Conservation (phyloP, 2,329 filamentous ascomycete species). For the Fusarium sp. region DNA sequence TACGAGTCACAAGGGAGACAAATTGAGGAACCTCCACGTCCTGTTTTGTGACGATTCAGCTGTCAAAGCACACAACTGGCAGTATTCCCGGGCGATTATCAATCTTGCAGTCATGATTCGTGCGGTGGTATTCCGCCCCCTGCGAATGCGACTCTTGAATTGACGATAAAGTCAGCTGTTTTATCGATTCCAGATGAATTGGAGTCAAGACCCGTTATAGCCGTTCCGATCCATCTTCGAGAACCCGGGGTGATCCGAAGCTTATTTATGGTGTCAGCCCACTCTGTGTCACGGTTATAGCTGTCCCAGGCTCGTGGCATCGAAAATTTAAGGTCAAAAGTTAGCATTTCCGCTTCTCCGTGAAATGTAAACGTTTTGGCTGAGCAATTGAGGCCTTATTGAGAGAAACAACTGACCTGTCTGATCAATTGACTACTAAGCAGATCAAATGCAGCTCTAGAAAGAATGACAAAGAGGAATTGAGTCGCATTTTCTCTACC, state of each 20-base stretch:
- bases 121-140: not conserved
- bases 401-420: not conserved
- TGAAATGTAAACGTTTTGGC: conserved; percentile 1
- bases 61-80: conserved; percentile 9
- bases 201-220: conserved; percentile 21
- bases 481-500: not conserved
- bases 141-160: not conserved
- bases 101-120: conserved; percentile 40
- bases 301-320: conserved; percentile 29
- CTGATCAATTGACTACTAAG: conserved; percentile 1
- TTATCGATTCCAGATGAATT: conserved; percentile 1
- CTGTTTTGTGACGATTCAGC: too few relatives aligned
- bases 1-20: conserved; percentile 1
- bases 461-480: conserved; percentile 13
- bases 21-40: conserved; percentile 10
- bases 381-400: conserved; percentile 3
- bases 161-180: conserved; percentile 7
- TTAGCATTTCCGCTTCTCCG: conserved; percentile 49
- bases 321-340: conserved; percentile 18
- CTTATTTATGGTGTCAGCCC: conserved; percentile 40
- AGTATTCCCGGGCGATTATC: conserved; percentile 33
- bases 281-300: conserved; percentile 47
- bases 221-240: conserved; percentile 42
- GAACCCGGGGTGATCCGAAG: conserved; percentile 45
- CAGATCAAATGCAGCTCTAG: conserved; percentile 1